Evolutionary conservation across 2,329 filamentous ascomycete species (phyloP), one percentile per base, ranked within the genome.

Genomic region (Colletotrichum gigasporum): DNA sequence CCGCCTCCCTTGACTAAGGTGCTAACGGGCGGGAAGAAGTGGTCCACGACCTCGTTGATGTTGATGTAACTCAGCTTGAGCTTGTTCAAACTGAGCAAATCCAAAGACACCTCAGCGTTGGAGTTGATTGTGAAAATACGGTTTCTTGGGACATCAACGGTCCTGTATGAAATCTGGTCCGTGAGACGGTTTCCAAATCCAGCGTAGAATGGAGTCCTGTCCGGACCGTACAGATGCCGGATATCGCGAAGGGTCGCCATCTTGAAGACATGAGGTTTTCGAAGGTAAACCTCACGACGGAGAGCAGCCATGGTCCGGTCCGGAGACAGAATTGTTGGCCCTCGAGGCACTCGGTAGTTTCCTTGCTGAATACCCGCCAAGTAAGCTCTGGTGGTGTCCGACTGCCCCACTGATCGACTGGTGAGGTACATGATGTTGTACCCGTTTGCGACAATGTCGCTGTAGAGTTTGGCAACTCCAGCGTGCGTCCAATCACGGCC

Each of bases 391-490:
- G 96, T 99, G 0, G 84, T 94, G 77, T 99, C 96, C 14, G 96
- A 92, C 77, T 96, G 94, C 0, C 96, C 96, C 45, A 98, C 94
- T 12, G 93, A 96, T 53, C 96, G 90, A 75, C 92, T 96, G 0
- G 96, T 99, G 45, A 99, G 85, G 75, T 99, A 99, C 87, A 99
- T 94, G 74, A 99, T 96, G 76, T 99, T 98, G 83, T 98, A 99
- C 6, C 96, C 96, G 72, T 99, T 99, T 71, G 91, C 90, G 1
- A 90, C 89, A 70, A 99, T 99, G 70, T 99, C 96, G 50, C 92
- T 96, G 79, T 98, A 99, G 8, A 99, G 85, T 80, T 99, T 99
- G 20, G 96, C 96, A 22, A 99, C 95, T 35, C 96, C 96, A 14
- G 94, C 87, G 76, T 99, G 96, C 3, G 96, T 99, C 96, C 96